phyloP scores from a whole-genome alignment of 495 filamentous ascomycete genomes.

The Trichoderma erinaceum region DNA sequence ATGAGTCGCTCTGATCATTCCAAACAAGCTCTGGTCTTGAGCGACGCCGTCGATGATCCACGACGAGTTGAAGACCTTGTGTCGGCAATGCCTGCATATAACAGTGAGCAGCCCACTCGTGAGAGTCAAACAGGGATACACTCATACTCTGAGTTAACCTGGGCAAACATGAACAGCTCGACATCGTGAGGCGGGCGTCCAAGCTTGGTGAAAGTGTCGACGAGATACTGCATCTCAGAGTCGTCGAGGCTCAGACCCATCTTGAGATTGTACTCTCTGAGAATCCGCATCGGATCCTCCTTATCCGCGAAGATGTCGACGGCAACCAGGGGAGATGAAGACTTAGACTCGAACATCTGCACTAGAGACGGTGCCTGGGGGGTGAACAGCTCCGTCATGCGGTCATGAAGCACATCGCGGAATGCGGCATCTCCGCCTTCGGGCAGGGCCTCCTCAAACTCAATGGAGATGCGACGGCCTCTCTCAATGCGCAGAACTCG shows the following conservation, averaged over 20 bases:
- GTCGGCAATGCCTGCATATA: slow-evolving; percentile 49
- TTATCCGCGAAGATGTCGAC: slow-evolving; percentile 61
- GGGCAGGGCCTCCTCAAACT: slow-evolving; percentile 47
- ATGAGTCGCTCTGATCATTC: slow-evolving; percentile 94
- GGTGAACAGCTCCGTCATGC: slow-evolving; percentile 83
- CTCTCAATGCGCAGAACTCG: slow-evolving; percentile 80
- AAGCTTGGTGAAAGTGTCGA: slow-evolving; percentile 70
- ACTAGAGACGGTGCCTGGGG: slow-evolving; percentile 58
- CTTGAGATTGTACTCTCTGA: slow-evolving; percentile 74
- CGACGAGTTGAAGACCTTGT: slow-evolving; percentile 88
- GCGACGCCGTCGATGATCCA: slow-evolving; percentile 91
- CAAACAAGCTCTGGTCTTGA: slow-evolving; percentile 75
- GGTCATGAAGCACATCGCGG: slow-evolving; percentile 72
- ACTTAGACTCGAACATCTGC: slow-evolving; percentile 71
- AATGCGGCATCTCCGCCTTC: slow-evolving; percentile 48
- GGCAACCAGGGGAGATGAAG: slow-evolving; percentile 61
- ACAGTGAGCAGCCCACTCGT: slow-evolving; percentile 2
- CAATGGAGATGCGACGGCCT: slow-evolving; percentile 64
- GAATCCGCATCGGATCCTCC: slow-evolving; percentile 57
- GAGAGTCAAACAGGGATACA: neutral
- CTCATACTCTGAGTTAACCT: slow-evolving; percentile 70
- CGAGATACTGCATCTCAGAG: slow-evolving; percentile 88
- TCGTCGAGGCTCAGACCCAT: slow-evolving; percentile 81
- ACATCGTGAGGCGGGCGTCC: slow-evolving; percentile 78
- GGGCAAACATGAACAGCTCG: slow-evolving; percentile 98